Conservation (phyloP, 2,329 filamentous ascomycete species). For the Diaporthe sp. region DNA sequence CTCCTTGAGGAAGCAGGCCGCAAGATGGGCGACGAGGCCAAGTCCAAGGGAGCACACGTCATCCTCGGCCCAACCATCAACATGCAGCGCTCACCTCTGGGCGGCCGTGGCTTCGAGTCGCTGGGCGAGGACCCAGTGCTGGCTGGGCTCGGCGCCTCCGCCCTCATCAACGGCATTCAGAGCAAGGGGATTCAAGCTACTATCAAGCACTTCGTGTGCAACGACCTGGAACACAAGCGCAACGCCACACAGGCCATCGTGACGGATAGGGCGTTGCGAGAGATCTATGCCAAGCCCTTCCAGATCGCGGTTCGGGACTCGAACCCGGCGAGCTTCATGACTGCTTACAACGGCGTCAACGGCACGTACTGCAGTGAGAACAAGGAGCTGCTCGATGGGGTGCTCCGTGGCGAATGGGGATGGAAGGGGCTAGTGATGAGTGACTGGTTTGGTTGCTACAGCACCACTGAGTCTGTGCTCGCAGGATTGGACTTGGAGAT, state of each 20-base stretch:
- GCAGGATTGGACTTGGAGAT: constrained; percentile 70
- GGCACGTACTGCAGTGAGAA: constrained; percentile 67
- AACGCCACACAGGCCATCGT: constrained; percentile 66
- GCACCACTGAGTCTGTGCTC: constrained; percentile 59
- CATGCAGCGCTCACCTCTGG: constrained; percentile 69
- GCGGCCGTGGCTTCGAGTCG: constrained; percentile 69
- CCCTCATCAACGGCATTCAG: constrained; percentile 66
- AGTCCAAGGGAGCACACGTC: constrained; percentile 66
- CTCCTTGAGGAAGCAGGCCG: constrained; percentile 62
- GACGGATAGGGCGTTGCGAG: constrained; percentile 65
- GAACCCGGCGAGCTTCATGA: constrained; percentile 66
- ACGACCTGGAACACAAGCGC: constrained; percentile 69
- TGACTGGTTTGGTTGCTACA: constrained; percentile 70
- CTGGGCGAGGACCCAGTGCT: constrained; percentile 68
- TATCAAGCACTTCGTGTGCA: constrained; percentile 71
- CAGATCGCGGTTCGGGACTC: constrained; percentile 65
- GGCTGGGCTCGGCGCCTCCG: constrained; percentile 63
- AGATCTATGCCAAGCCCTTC: constrained; percentile 69
- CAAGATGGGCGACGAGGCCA: constrained; percentile 63
- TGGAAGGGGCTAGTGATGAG: constrained; percentile 69
- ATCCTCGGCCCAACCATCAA: constrained; percentile 73
- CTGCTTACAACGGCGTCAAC: constrained; percentile 69
- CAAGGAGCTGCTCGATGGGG: constrained; percentile 57
- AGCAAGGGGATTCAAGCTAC: constrained; percentile 65
- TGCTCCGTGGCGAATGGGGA: constrained; percentile 67